Percentiles rank a stretch among this genome's conserved stretches.
Evolutionary conservation across 225 moss, liverwort and hornwort species (phyloP).

Genomic region (Rhytidiadelphus loreus): DNA sequence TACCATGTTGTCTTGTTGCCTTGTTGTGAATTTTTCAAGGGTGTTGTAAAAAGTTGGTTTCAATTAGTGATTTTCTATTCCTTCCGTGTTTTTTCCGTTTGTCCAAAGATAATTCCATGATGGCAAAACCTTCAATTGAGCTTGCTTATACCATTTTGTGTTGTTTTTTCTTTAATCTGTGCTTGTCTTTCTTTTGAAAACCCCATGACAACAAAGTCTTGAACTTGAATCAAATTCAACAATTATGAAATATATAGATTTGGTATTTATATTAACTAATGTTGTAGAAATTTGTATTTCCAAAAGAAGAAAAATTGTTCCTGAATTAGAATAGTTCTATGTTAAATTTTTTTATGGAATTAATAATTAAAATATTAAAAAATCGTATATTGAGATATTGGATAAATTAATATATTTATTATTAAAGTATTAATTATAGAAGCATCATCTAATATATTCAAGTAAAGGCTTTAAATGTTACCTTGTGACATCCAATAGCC

Average conservation of each 20-base stretch:
- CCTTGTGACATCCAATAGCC: background rate
- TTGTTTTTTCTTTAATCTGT: no score
- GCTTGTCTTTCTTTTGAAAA: background rate
- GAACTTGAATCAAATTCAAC: background rate
- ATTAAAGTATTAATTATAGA: background rate
- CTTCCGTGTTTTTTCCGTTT: background rate
- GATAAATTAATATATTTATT: background rate
- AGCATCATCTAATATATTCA: background rate
- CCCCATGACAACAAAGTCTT: accelerated
- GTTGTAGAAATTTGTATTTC: background rate
- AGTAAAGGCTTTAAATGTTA: no score
- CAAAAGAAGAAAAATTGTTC: background rate
- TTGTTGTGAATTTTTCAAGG: background rate
- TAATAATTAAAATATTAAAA: background rate
- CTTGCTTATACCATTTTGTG: background rate
- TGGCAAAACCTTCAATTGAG: background rate
- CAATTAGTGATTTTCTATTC: background rate
- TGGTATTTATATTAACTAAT: background rate
- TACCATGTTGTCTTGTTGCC: accelerated
- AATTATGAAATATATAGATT: background rate
- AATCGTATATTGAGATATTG: background rate
- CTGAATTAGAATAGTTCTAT: background rate
- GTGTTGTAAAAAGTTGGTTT: background rate
- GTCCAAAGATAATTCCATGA: background rate
- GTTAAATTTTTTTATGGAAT: background rate